Evolutionary conservation across 148 eudicot genomes (phyloP).

Genomic region (Rhododendron kiyosumense): DNA sequence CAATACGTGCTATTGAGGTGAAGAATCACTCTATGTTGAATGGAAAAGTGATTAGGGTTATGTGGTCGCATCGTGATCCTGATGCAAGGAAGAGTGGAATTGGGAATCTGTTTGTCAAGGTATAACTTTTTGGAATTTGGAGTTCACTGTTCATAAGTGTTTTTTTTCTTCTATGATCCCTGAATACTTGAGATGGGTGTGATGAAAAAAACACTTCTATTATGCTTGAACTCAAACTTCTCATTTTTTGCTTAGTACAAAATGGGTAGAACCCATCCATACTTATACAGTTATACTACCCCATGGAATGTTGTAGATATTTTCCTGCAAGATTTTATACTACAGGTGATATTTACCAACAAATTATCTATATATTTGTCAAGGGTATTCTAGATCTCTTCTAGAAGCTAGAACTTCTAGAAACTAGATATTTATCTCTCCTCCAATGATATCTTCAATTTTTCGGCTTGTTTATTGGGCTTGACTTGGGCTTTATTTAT

Average conservation of each 20-base stretch:
- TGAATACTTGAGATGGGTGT: not conserved
- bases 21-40: conserved; percentile 51
- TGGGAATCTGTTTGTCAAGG: conserved; percentile 81
- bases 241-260: not conserved
- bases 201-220: not conserved
- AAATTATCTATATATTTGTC: too few species aligned
- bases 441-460: too few species aligned
- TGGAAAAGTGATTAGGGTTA: conserved; percentile 57
- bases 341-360: too few species aligned
- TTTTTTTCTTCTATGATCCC: conserved; percentile 28
- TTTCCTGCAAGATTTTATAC: too few species aligned
- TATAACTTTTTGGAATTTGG: conserved; percentile 17
- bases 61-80: conserved; percentile 73
- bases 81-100: conserved; percentile 62
- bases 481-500: too few species aligned
- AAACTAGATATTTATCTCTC: too few species aligned
- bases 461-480: too few species aligned
- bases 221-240: not conserved
- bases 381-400: too few species aligned
- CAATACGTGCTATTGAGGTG: conserved; percentile 53
- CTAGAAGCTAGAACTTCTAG: too few species aligned
- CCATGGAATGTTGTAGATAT: not conserved
- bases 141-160: not conserved
- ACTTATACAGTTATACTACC: too few species aligned
- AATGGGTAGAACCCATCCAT: not conserved